Conservation (phyloP, 441 rosid species). For the Raphanus hybrid region DNA sequence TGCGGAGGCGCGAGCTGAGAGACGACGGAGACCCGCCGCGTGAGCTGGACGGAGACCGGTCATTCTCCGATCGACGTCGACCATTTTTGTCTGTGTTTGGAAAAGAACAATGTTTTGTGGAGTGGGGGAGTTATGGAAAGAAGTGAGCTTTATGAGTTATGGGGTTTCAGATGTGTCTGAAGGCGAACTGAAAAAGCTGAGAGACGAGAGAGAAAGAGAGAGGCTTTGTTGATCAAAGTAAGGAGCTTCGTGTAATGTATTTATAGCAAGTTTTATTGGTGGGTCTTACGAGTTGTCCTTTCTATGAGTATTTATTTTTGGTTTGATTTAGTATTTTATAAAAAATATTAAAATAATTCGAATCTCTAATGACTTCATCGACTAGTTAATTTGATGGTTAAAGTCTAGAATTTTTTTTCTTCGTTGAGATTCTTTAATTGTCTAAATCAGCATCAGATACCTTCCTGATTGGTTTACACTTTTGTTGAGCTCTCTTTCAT, state of each 20-base stretch:
- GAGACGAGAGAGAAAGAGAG: neutral
- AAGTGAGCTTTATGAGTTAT: conserved; percentile 41
- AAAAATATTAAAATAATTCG: conserved; percentile 15
- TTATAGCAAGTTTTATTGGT: conserved; percentile 42
- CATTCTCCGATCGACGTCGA: conserved; percentile 97
- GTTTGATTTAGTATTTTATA: conserved; percentile 6
- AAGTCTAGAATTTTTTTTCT: no score
- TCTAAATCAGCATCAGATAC: conserved; percentile 39
- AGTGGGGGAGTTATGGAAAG: neutral
- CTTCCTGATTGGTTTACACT: conserved; percentile 41
- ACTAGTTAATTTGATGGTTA: conserved; percentile 28
- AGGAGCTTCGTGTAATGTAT: conserved; percentile 16
- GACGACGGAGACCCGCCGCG: conserved; percentile 91
- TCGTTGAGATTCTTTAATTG: no score
- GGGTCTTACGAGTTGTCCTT: conserved; percentile 34
- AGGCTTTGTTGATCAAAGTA: conserved; percentile 25
- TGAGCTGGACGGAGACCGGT: conserved; percentile 91
- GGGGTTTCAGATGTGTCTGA: conserved; percentile 42
- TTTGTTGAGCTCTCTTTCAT: conserved; percentile 29
- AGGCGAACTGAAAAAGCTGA: conserved; percentile 35
- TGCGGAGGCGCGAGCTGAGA: conserved; percentile 92
- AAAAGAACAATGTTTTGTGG: neutral
- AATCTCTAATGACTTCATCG: conserved; percentile 40
- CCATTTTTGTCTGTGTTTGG: conserved; percentile 49
- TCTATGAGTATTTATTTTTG: conserved; percentile 2